Evolutionary conservation across 495 filamentous ascomycete species (phyloP).

Genomic region (Penicillium fimorum): DNA sequence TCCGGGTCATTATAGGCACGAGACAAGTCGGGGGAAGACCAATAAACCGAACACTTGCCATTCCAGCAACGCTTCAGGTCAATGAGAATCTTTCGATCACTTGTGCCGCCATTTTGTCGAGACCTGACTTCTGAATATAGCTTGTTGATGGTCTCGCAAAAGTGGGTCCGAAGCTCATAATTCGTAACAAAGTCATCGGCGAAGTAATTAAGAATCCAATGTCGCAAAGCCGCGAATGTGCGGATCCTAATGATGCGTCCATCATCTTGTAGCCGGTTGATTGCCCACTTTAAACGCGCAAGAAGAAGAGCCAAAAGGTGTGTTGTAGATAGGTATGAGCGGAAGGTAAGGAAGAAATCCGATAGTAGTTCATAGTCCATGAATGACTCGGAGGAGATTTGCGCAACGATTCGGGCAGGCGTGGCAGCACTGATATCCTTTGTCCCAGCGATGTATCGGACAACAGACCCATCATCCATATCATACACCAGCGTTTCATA

Average conservation of each 20-base stretch:
- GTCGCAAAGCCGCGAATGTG: slow-evolving; percentile 91
- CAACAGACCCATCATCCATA: slow-evolving; percentile 75
- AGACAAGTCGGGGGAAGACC: slow-evolving; percentile 69
- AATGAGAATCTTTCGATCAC: slow-evolving; percentile 85
- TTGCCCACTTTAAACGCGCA: slow-evolving; percentile 82
- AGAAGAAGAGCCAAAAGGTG: slow-evolving; percentile 81
- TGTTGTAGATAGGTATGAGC: slow-evolving; percentile 71
- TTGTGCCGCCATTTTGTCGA: slow-evolving; percentile 55
- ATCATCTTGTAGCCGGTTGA: slow-evolving; percentile 74
- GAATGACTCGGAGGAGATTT: slow-evolving; percentile 94
- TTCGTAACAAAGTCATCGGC: slow-evolving; percentile 92
- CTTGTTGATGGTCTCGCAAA: slow-evolving; percentile 79
- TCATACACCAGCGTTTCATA: slow-evolving; percentile 74
- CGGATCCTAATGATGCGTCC: slow-evolving; percentile 91
- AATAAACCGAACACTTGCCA: slow-evolving; percentile 82
- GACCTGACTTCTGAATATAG: slow-evolving; percentile 62
- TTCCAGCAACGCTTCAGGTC: slow-evolving; percentile 98
- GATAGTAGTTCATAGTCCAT: slow-evolving; percentile 97
- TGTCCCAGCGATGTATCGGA: slow-evolving; percentile 71
- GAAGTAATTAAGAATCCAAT: slow-evolving; percentile 99
- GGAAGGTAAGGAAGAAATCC: slow-evolving; percentile 96
- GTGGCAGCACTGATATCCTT: slow-evolving; percentile 86
- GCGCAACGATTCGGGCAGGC: slow-evolving; percentile 88
- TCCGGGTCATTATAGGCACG: slow-evolving; percentile 55
- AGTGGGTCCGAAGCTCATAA: slow-evolving; percentile 70